Percentiles rank a stretch among this genome's conserved stretches.
Conservation (phyloP, 176 grass and related monocot genomes). For the Aegilops tauschii region DNA sequence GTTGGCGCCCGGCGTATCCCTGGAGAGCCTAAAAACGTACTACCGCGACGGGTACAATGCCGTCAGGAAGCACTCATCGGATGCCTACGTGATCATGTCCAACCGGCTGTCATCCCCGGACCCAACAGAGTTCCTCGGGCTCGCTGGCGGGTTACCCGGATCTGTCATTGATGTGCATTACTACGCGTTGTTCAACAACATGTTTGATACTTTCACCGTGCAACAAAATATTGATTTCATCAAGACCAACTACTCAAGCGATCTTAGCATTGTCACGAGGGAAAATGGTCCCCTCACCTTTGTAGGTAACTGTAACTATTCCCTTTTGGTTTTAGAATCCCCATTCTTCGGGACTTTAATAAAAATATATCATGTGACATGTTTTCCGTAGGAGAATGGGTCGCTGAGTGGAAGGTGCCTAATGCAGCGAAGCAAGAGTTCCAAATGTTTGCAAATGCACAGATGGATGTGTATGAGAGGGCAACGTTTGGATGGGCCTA, state of each 20-base stretch:
- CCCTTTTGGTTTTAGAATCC: neutral
- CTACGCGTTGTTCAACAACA: constrained; percentile 19
- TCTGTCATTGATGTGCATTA: constrained; percentile 61
- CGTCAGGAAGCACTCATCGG: constrained; percentile 48
- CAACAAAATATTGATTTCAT: constrained; percentile 63
- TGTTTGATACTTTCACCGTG: constrained; percentile 32
- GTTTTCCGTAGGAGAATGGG: constrained; percentile 51
- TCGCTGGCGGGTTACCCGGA: constrained; percentile 23
- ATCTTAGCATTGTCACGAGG: constrained; percentile 1
- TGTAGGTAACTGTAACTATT: constrained; percentile 37
- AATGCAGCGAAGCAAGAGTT: constrained; percentile 16
- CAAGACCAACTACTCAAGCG: neutral
- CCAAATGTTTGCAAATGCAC: constrained; percentile 40
- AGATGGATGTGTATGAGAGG: constrained; percentile 40
- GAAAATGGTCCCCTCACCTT: constrained; percentile 51
- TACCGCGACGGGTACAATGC: constrained; percentile 55
- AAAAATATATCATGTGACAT: neutral
- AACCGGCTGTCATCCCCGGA: constrained; percentile 19
- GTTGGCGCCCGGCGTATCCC: constrained; percentile 27
- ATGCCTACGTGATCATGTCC: constrained; percentile 70
- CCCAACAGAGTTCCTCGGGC: constrained; percentile 39
- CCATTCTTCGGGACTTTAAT: neutral
- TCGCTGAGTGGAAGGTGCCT: constrained; percentile 22
- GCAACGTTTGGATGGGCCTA: constrained; percentile 74
- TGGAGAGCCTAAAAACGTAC: constrained; percentile 52